A percentile compares a stretch with the other conserved stretches of the same genome.
Conservation (phyloP, 2,329 filamentous ascomycete species). For the Xenoacremonium recifei region DNA sequence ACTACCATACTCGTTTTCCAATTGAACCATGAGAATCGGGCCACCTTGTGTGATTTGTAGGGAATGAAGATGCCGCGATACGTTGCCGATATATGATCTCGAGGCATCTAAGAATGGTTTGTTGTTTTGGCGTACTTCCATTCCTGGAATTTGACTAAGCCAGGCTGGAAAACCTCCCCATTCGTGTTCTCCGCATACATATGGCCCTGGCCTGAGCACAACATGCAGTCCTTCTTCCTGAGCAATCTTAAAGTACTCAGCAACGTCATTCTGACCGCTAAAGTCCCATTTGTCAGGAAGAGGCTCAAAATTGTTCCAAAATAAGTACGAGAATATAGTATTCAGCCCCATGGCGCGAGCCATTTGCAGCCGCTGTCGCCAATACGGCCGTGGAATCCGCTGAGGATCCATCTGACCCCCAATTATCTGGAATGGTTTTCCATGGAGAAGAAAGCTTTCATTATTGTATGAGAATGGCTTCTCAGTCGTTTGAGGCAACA, state of each 20-base stretch:
- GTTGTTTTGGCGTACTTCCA: slow-evolving; percentile 42
- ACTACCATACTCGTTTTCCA: slow-evolving; percentile 52
- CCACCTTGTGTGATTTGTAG: slow-evolving; percentile 42
- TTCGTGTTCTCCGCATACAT: slow-evolving; percentile 48
- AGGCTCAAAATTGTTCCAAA: slow-evolving; percentile 49
- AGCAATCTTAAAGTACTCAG: slow-evolving; percentile 41
- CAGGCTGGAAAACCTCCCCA: slow-evolving; percentile 49
- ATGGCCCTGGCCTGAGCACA: slow-evolving; percentile 46
- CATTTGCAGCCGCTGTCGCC: slow-evolving; percentile 64
- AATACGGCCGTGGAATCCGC: slow-evolving; percentile 45
- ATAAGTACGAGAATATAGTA: slow-evolving; percentile 57
- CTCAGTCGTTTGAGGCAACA: background rate
- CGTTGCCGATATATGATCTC: slow-evolving; percentile 8
- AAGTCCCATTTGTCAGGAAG: slow-evolving; percentile 36
- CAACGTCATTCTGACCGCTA: slow-evolving; percentile 41
- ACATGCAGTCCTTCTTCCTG: slow-evolving; percentile 42
- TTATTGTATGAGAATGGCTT: background rate
- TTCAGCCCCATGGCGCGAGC: slow-evolving; percentile 80
- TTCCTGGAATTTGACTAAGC: slow-evolving; percentile 38
- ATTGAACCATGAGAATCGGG: slow-evolving; percentile 48
- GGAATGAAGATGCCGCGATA: slow-evolving; percentile 33
- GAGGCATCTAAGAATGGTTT: slow-evolving; percentile 37
- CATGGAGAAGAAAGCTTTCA: background rate
- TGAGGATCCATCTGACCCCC: slow-evolving; percentile 52
- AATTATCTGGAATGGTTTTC: slow-evolving; percentile 20